Percentiles rank a stretch among this genome's conserved stretches.
Conservation (phyloP, 2,329 filamentous ascomycete genomes). For the Fusarium redolens region DNA sequence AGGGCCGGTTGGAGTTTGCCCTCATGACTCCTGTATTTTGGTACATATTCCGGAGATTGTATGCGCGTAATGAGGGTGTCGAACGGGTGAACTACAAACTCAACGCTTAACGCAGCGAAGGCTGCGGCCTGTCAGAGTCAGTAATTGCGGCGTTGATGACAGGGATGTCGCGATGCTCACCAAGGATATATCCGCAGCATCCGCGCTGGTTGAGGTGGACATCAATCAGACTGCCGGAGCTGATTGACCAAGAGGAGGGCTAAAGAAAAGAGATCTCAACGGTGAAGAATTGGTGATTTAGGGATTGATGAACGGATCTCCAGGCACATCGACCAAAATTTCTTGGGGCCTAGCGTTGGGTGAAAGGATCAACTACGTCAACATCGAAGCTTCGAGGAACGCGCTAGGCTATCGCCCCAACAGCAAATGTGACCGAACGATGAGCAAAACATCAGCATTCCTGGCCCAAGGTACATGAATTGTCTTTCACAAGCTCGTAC, state of each 20-base stretch:
- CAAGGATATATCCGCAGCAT: slow-evolving; percentile 25
- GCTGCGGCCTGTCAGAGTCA: slow-evolving; percentile 5
- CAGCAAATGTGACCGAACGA: background rate
- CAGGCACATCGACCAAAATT: background rate
- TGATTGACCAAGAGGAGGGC: accelerated
- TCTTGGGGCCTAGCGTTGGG: background rate
- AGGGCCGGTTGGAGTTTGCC: slow-evolving; percentile 12
- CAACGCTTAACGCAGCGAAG: slow-evolving; percentile 17
- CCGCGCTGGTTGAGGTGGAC: slow-evolving; percentile 9
- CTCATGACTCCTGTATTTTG: background rate
- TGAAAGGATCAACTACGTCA: slow-evolving; percentile 21
- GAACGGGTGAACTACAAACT: slow-evolving; percentile 32
- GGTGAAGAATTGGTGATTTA: accelerated
- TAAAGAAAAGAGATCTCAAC: accelerated
- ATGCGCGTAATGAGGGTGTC: slow-evolving; percentile 31
- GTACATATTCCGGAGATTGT: slow-evolving; percentile 23
- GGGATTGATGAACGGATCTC: background rate
- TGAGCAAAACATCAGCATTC: background rate
- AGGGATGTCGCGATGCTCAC: background rate
- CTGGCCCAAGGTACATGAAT: accelerated
- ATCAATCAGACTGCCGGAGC: background rate
- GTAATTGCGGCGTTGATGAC: background rate
- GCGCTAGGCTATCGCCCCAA: background rate
- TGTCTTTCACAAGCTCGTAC: accelerated
- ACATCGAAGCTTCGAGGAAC: background rate